phyloP scores from a whole-genome alignment of 2,329 filamentous ascomycete species.

The Lasiodiplodia citricola region DNA sequence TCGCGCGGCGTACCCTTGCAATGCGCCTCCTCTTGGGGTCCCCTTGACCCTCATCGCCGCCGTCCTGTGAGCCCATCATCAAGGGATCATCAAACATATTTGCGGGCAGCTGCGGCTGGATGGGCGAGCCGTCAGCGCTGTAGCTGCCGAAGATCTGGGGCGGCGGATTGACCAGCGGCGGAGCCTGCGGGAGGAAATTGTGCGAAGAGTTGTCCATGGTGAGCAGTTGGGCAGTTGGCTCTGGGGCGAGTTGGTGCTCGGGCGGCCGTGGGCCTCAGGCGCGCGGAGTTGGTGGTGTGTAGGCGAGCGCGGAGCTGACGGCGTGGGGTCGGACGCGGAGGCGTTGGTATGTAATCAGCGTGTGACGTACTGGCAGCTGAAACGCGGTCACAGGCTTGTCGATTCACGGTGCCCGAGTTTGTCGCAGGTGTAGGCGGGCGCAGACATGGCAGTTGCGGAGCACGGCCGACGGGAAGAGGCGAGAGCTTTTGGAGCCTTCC shows the following conservation, averaged over 20 bases:
- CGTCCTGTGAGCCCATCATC: conserved; percentile 40
- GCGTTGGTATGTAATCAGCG: conserved; percentile 33
- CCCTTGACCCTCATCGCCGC: conserved; percentile 52
- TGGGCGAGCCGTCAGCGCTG: conserved; percentile 43
- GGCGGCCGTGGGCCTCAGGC: conserved; percentile 12
- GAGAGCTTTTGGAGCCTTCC: conserved; percentile 18
- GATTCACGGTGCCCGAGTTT: conserved; percentile 27
- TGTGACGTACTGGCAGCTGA: conserved; percentile 30
- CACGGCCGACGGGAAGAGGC: conserved; percentile 33
- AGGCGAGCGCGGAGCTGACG: conserved; percentile 30
- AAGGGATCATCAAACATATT: conserved; percentile 49
- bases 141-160: conserved; percentile 48
- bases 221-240: conserved; percentile 10
- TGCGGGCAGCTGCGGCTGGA: conserved; percentile 38
- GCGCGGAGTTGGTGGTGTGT: conserved; percentile 20
- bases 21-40: conserved; percentile 90
- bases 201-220: conserved; percentile 38
- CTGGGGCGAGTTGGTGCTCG: neutral
- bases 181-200: conserved; percentile 36
- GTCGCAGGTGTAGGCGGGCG: conserved; percentile 31
- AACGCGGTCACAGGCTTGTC: conserved; percentile 20
- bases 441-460: conserved; percentile 37
- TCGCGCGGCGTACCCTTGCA: conserved; percentile 69
- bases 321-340: conserved; percentile 17
- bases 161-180: conserved; percentile 46